Base-by-base conservation (phyloP, 805 yeast species). In the Metschnikowia matae region DNA sequence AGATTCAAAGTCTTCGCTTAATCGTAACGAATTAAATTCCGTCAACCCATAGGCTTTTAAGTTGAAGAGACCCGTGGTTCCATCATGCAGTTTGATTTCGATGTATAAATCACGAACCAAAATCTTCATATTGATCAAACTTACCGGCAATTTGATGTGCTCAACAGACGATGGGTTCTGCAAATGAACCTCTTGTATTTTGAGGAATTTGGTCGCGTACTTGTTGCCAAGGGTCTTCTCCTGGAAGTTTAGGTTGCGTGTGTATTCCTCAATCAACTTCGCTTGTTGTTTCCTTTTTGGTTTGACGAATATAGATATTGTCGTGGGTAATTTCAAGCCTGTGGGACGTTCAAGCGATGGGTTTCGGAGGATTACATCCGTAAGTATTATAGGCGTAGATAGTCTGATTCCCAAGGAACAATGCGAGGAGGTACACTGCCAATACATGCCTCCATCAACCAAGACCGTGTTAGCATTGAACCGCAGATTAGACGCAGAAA, bases 401-500 rank as follows among this genome's bases (percentile, higher is more conserved):
- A 73, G 51, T 35, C 74, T 60, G 10, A 73, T 53, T 0, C 78
- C 78, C 15, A 71, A 47, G 5, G 71, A 56, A 49, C 76, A 71
- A 5, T 48, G 46, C 17, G 52, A 49, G 0, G 66, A 54, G 14
- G 57, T 60, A 54, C 76, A 69, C 33, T 61, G 60, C 78, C 77
- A 73, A 38, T 50, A 50, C 10, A 54, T 48, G 1, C 66, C 72
- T 6, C 68, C 68, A 48, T 73, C 74, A 5, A 67, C 52, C 18
- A 73, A 54, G 2, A 65, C 60, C 48, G 68, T 71, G 54, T 73
- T 73, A 11, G 77, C 78, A 54, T 73, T 71, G 46, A 48, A 66
- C 44, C 66, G 63, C 66, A 68, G 55, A 23, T 58, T 46, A 0
- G 66, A 60, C 2, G 65, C 57, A n/a, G 56, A 60, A 20, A 58